These are phyloP conservation scores for Phytophthora rubi DNA, from an alignment of 352 stramenopile genomes.

Conservation along the genomic window DNA sequence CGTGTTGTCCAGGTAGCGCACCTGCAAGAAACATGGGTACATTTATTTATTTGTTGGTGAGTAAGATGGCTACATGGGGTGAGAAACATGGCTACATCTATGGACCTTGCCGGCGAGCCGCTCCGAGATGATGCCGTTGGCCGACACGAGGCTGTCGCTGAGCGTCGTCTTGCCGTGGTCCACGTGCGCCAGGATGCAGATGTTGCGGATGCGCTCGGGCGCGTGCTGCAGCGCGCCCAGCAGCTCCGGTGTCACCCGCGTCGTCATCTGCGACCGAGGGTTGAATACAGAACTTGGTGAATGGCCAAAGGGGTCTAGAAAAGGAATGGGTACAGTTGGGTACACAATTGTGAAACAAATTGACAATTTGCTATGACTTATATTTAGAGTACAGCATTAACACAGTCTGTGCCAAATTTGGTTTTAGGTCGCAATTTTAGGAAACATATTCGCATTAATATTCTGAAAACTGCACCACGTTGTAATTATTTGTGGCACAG, in stretches of 20 bases:
- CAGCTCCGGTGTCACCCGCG: constrained; percentile 58
- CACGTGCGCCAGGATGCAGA: constrained; percentile 96
- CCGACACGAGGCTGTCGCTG: constrained; percentile 95
- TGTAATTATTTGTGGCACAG: too few species aligned
- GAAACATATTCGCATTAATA: too few species aligned
- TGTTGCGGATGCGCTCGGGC: constrained; percentile 91
- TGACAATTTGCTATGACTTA: too few species aligned
- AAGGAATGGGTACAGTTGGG: too few species aligned
- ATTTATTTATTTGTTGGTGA: background rate
- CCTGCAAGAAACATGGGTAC: constrained; percentile 37
- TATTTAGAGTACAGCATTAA: too few species aligned
- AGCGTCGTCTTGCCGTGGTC: constrained; percentile 95
- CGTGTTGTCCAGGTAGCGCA: constrained; percentile 96
- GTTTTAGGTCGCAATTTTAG: too few species aligned
- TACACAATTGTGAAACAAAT: too few species aligned
- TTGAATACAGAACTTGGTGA: background rate
- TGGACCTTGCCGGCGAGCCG: constrained; percentile 93
- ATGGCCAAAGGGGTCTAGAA: background rate
- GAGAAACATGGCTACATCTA: constrained; percentile 7
- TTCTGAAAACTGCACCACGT: too few species aligned
- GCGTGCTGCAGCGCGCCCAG: constrained; percentile 71
- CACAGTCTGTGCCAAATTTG: too few species aligned
- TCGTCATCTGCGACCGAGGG: constrained; percentile 18
- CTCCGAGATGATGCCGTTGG: constrained; percentile 98
- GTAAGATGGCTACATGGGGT: constrained; percentile 10